These are phyloP conservation scores for Arxiozyma telluris DNA, from an alignment of 1,139 yeast species.

Conservation along the genomic window DNA sequence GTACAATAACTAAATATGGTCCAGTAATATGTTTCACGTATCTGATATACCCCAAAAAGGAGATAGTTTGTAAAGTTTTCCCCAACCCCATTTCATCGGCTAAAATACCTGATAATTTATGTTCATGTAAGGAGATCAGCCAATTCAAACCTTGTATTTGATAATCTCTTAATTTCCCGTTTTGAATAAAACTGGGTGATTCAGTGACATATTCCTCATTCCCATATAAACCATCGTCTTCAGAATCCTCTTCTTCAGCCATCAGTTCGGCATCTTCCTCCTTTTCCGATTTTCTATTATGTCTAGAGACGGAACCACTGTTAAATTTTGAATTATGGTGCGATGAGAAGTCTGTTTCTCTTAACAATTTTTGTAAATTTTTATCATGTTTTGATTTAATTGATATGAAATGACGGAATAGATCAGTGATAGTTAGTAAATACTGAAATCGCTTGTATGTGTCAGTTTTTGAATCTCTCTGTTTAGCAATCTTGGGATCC, in stretches of 20 bases:
- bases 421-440: conserved; percentile 54
- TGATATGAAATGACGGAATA: conserved; percentile 61
- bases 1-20: conserved; percentile 67
- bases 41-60: conserved; percentile 66
- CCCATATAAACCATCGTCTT: conserved; percentile 26
- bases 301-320: conserved; percentile 27
- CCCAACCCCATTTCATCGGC: conserved; percentile 99
- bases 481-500: conserved; percentile 52
- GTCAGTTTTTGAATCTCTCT: conserved; percentile 50
- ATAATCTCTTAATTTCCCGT: conserved; percentile 62
- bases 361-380: conserved; percentile 41
- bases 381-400: conserved; percentile 56
- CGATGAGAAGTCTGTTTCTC: conserved; percentile 11
- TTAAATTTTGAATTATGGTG: neutral
- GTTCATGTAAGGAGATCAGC: conserved; percentile 75
- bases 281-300: conserved; percentile 53
- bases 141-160: conserved; percentile 92
- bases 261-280: conserved; percentile 65
- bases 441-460: conserved; percentile 57
- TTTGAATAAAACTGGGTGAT: conserved; percentile 51
- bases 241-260: conserved; percentile 41
- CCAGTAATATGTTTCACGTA: conserved; percentile 54
- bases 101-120: conserved; percentile 78
- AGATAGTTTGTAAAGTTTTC: conserved; percentile 86
- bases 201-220: conserved; percentile 33